Evolutionary conservation across 208 protist genomes (phyloP).

Genomic region (Porcisia hertigi): DNA sequence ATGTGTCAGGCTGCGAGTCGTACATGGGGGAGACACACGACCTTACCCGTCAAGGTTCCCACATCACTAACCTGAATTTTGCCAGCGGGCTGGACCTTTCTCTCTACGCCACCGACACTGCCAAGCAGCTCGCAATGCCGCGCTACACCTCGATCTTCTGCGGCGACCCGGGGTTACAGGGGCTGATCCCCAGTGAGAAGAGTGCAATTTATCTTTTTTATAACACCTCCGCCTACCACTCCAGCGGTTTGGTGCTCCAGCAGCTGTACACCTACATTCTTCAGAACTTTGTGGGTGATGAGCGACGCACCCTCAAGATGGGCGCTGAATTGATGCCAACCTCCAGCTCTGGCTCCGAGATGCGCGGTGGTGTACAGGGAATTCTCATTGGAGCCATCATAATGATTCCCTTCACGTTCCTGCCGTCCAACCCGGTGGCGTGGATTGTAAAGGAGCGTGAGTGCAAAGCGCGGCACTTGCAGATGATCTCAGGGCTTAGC

Average conservation of each 20-base stretch:
- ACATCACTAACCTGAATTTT: conserved; percentile 32
- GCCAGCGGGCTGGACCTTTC: conserved; percentile 23
- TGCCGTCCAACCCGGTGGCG: conserved; percentile 61
- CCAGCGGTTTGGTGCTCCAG: conserved; percentile 33
- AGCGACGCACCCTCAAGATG: conserved; percentile 12
- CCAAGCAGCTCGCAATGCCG: conserved; percentile 32
- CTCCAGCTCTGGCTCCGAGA: conserved; percentile 29
- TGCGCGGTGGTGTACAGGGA: conserved; percentile 32
- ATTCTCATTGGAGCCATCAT: conserved; percentile 63
- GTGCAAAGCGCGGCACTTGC: conserved; percentile 66
- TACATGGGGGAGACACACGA: conserved; percentile 16
- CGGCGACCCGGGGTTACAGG: conserved; percentile 30
- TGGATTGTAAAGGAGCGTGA: conserved; percentile 86
- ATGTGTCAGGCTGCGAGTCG: conserved; percentile 36
- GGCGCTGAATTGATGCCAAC: conserved; percentile 32
- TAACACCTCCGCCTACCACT: conserved; percentile 66
- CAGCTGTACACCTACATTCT: conserved; percentile 37
- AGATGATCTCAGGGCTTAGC: conserved; percentile 68
- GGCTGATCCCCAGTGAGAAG: conserved; percentile 33
- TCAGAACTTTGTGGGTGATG: conserved; percentile 37
- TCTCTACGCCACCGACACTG: conserved; percentile 37
- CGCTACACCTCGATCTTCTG: conserved; percentile 49
- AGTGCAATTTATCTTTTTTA: conserved; percentile 42
- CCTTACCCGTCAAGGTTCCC: conserved; percentile 12
- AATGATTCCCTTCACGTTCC: conserved; percentile 75